A percentile compares a stretch with the other conserved stretches of the same genome.
Conservation (phyloP, 257 asterid species). For the Sherardia arvensis region DNA sequence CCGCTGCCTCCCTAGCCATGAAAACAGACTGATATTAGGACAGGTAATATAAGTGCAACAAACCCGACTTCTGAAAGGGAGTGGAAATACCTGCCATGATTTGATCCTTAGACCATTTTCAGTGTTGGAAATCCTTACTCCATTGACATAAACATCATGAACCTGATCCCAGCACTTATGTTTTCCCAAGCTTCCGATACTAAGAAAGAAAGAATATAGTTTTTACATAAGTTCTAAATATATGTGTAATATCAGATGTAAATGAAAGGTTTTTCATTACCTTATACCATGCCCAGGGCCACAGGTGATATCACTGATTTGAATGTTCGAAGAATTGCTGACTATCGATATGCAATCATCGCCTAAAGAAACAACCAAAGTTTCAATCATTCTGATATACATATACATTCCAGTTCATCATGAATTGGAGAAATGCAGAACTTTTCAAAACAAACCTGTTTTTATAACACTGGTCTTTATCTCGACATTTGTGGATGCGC, state of each 20-base stretch:
- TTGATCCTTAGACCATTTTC: constrained; percentile 78
- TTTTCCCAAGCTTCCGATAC: constrained; percentile 88
- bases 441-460: constrained; percentile 45
- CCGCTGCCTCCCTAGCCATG: constrained; percentile 79
- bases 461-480: constrained; percentile 32
- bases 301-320: constrained; percentile 38
- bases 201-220: constrained; percentile 33
- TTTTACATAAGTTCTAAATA: too few relatives aligned
- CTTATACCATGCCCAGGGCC: constrained; percentile 87
- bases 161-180: constrained; percentile 35
- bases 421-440: background rate
- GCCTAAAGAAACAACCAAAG: constrained; percentile 34
- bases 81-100: constrained; percentile 69
- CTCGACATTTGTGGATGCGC: constrained; percentile 41
- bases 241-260: background rate
- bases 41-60: background rate
- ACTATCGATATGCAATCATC: constrained; percentile 94
- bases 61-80: background rate
- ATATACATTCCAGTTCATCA: too few relatives aligned
- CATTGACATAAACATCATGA: constrained; percentile 46
- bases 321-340: constrained; percentile 55
- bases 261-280: constrained; percentile 22
- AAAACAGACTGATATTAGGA: background rate
- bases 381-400: too few relatives aligned
- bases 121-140: constrained; percentile 40